A percentile compares a stretch with the other conserved stretches of the same genome.
Conservation (phyloP, 306 rosid species). For the Trifolium fragiferum region DNA sequence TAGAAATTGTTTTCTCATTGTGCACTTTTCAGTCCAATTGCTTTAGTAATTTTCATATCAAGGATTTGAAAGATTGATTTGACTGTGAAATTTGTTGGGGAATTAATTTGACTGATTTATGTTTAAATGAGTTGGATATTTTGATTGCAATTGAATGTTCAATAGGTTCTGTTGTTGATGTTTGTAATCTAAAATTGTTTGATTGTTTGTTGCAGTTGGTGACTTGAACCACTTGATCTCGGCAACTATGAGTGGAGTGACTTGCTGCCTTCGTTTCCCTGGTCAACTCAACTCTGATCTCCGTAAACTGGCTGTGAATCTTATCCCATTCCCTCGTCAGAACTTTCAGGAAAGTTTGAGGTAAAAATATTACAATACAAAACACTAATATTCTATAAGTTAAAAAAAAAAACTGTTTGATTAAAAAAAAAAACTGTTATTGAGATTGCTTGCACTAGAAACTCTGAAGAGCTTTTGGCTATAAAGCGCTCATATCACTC, state of each 20-base stretch:
- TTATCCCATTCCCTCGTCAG: constrained; percentile 64
- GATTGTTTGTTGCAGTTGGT: constrained; percentile 54
- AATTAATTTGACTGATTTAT: not conserved
- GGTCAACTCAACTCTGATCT: constrained; percentile 71
- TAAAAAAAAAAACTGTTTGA: no score
- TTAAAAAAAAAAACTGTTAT: no score
- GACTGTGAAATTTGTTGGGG: not conserved
- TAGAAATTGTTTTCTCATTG: not conserved
- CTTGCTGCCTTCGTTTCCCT: constrained; percentile 68
- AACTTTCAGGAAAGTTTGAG: no score
- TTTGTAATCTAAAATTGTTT: constrained; percentile 10
- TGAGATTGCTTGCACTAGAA: constrained; percentile 55
- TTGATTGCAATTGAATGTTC: constrained; percentile 7
- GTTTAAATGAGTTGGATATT: not conserved
- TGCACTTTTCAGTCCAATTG: not conserved
- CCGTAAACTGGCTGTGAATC: constrained; percentile 61
- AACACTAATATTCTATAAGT: no score
- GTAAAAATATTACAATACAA: no score
- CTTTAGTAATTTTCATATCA: not conserved
- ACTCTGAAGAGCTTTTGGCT: constrained; percentile 55
- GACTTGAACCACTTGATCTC: constrained; percentile 68
- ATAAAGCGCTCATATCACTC: constrained; percentile 49
- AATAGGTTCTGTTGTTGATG: not conserved
- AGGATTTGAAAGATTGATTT: not conserved
- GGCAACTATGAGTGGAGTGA: constrained; percentile 71